A percentile compares a stretch with the other conserved stretches of the same genome.
These are phyloP conservation scores for Zygosaccharomyces bisporus DNA, from an alignment of 805 yeast genomes.

Conservation along the genomic window DNA sequence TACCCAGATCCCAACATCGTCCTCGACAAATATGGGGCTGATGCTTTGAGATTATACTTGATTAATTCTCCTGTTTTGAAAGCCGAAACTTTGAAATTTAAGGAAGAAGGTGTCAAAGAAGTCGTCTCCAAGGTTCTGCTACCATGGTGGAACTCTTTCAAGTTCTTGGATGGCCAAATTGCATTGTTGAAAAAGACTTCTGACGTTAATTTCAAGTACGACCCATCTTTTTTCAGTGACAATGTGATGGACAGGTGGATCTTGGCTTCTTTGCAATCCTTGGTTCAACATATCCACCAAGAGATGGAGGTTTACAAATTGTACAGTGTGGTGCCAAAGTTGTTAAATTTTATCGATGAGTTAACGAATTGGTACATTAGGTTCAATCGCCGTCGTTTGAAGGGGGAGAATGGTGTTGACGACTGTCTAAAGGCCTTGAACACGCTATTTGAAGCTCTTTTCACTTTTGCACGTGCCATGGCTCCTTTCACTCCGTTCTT, in stretches of 20 bases:
- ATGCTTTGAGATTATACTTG: conserved; percentile 90
- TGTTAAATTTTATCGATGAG: conserved; percentile 84
- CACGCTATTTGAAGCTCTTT: conserved; percentile 84
- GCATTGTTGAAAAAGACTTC: conserved; percentile 76
- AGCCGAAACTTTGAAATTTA: conserved; percentile 94
- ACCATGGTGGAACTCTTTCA: conserved; percentile 99
- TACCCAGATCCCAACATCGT: conserved; percentile 91
- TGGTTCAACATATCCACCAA: conserved; percentile 75
- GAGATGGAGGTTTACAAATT: conserved; percentile 90
- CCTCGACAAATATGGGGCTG: conserved; percentile 91
- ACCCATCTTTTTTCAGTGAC: conserved; percentile 57
- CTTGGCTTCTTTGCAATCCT: conserved; percentile 90
- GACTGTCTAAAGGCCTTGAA: conserved; percentile 87
- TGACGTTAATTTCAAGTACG: conserved; percentile 66
- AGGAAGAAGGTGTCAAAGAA: conserved; percentile 98
- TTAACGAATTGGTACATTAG: conserved; percentile 99
- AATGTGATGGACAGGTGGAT: conserved; percentile 99
- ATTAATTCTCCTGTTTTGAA: conserved; percentile 96
- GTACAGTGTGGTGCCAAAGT: conserved; percentile 93
- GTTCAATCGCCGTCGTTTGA: conserved; percentile 94
- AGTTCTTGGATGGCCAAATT: conserved; percentile 93
- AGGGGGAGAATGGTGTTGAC: conserved; percentile 84
- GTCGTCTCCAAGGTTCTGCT: conserved; percentile 91
- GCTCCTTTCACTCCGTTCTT: conserved; percentile 98
- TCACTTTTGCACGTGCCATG: conserved; percentile 89